Evolutionary conservation across 208 protist genomes (phyloP).

Genomic region (Lotmaria passim): DNA sequence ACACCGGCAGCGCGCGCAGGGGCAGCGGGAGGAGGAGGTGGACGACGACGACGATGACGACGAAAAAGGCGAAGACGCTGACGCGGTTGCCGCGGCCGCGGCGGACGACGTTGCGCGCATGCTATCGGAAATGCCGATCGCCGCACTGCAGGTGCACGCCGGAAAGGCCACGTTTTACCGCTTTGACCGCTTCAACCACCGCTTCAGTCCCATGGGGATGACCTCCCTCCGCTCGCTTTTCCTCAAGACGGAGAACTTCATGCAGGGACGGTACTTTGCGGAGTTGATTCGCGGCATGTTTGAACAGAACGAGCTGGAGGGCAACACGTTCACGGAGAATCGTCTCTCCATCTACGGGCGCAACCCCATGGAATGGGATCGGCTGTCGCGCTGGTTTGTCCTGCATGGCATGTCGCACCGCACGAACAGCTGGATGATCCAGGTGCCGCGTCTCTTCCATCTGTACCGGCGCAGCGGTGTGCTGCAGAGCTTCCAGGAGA

Average conservation of each 20-base stretch:
- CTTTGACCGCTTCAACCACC: slow-evolving; percentile 90
- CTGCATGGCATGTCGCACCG: slow-evolving; percentile 90
- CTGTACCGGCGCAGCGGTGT: slow-evolving; percentile 70
- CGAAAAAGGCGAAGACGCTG: not conserved
- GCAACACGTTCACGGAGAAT: slow-evolving; percentile 80
- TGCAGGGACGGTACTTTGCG: slow-evolving; percentile 90
- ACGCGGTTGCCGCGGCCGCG: slow-evolving; percentile 26
- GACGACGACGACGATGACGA: not conserved
- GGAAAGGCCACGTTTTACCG: slow-evolving; percentile 85
- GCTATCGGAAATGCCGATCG: slow-evolving; percentile 70
- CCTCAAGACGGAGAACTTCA: slow-evolving; percentile 89
- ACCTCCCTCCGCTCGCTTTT: slow-evolving; percentile 72
- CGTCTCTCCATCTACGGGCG: slow-evolving; percentile 88
- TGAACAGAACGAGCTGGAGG: slow-evolving; percentile 50
- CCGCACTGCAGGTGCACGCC: slow-evolving; percentile 83
- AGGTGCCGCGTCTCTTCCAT: slow-evolving; percentile 92
- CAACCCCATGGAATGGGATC: slow-evolving; percentile 64
- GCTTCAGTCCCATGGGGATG: slow-evolving; percentile 80
- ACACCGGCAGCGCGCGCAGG: not conserved
- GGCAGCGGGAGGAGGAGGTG: not conserved
- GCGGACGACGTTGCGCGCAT: slow-evolving; percentile 14
- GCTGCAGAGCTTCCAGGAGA: slow-evolving; percentile 91
- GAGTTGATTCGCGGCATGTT: slow-evolving; percentile 76
- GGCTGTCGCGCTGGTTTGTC: slow-evolving; percentile 77
- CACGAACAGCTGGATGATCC: slow-evolving; percentile 97